Base-by-base conservation (phyloP, 2,329 filamentous ascomycete genomes). In the Ustulina deusta region DNA sequence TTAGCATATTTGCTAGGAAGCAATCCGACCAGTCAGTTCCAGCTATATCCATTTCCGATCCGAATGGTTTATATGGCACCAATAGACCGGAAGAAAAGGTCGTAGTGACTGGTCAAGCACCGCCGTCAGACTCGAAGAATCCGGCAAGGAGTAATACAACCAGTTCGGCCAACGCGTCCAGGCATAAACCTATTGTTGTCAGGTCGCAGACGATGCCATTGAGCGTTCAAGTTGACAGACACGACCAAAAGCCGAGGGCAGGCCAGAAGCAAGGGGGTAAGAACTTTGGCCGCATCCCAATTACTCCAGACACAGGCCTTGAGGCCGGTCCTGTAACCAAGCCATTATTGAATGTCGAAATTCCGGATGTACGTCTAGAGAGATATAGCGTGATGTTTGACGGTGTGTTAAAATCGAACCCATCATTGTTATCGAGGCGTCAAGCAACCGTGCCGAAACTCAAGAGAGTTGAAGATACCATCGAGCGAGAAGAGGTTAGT, bases 301-400 rank as follows among this genome's bases (percentile, higher is more conserved):
- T 72, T 49, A 69, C 62, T n/a, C 56, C 72, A 34, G 72, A 74
- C 29, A 61, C 70, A 17, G 29, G n/a, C 27, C 34, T 34, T 22
- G 56, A 61, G 15, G 62, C 71, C 56, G 51, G 34, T 60, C 58
- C 36, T 44, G 25, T 49, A 54, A n/a, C 63, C n/a, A 73, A 70
- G 11, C 70, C 72, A 1, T 78, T 91, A 6, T 82, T 97, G 22
- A 85, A 94, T 73, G 86, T 97, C 17, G 89, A 94, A 60, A 96
- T 97, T 65, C 94, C 95, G 0, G 87, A 87, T 57, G 92, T 63
- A 89, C 91, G 69, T 34, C 85, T 98, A 85, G 95, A 97, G 77
- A 85, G 95, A 56, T 98, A 97, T 74, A 97, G 94, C 73, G 87
- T 97, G 71, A 97, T 97, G 94, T 97, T 98, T 76, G 89, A 90